Conservation (phyloP, 2,329 filamentous ascomycete species). For the Phyllosticta citrichinensis region DNA sequence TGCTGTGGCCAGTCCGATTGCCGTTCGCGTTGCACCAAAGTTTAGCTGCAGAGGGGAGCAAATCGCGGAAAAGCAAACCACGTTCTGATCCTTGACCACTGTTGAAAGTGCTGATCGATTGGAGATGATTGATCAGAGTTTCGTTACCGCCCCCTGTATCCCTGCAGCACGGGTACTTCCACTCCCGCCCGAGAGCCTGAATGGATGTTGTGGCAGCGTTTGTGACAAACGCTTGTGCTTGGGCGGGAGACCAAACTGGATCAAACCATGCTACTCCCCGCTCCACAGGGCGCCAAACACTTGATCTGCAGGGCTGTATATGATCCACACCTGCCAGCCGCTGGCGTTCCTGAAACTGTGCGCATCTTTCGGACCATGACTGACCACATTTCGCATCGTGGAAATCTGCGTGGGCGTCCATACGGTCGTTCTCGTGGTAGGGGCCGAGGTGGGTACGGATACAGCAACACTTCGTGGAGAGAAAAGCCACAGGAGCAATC, state of each 20-base stretch:
- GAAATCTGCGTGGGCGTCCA: constrained; percentile 19
- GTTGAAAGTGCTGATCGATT: not conserved
- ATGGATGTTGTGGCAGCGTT: not conserved
- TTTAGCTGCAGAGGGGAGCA: too few species aligned
- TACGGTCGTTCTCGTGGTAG: constrained; percentile 10
- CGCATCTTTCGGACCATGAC: not conserved
- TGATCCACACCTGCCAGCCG: not conserved
- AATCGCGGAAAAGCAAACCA: not conserved
- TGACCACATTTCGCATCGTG: not conserved
- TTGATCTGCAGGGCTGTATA: not conserved
- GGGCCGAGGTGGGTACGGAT: constrained; percentile 9
- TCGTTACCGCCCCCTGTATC: not conserved
- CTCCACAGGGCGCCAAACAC: not conserved
- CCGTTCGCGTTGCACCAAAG: too few species aligned
- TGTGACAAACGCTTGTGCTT: not conserved
- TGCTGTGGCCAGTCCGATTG: too few species aligned
- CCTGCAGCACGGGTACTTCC: not conserved
- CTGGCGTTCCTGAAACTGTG: not conserved
- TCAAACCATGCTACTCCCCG: not conserved
- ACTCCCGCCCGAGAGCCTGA: not conserved
- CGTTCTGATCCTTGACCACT: not conserved
- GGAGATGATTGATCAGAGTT: not conserved
- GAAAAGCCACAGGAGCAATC: not conserved
- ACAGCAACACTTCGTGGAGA: not conserved
- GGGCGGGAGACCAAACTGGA: not conserved